Evolutionary conservation across 1,139 yeast genomes (phyloP).

Genomic region (Meyerozyma athensensis): DNA sequence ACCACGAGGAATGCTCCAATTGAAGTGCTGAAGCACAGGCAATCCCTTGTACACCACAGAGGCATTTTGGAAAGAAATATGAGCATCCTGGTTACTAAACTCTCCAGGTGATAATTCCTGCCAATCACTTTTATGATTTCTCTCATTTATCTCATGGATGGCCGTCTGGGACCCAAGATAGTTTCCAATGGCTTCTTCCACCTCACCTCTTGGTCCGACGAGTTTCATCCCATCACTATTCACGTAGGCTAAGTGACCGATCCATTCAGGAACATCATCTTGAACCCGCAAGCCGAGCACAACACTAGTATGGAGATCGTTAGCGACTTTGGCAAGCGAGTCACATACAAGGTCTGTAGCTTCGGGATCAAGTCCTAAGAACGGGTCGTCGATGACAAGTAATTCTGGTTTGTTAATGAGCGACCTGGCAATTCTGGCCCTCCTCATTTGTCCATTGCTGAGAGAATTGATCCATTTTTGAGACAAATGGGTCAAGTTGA

Average conservation of each 20-base stretch:
- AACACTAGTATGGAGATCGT: conserved; percentile 29
- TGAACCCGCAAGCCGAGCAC: conserved; percentile 74
- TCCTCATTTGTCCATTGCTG: conserved; percentile 88
- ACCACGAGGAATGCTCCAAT: conserved; percentile 66
- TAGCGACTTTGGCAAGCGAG: conserved; percentile 24
- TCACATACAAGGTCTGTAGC: conserved; percentile 60
- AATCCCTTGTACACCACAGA: conserved; percentile 63
- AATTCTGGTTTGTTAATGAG: conserved; percentile 61
- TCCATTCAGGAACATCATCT: conserved; percentile 76
- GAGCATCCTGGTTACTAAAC: conserved; percentile 17
- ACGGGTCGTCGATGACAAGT: conserved; percentile 83
- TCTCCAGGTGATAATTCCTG: neutral
- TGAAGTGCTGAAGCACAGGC: conserved; percentile 53
- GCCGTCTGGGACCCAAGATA: conserved; percentile 2
- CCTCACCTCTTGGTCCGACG: conserved; percentile 41
- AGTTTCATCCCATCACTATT: conserved; percentile 46
- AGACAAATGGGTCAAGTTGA: conserved; percentile 54
- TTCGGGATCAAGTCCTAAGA: conserved; percentile 79
- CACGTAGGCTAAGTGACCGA: conserved; percentile 63
- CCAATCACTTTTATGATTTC: conserved; percentile 2
- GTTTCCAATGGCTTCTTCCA: conserved; percentile 3
- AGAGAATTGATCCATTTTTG: conserved; percentile 80
- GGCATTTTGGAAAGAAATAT: conserved; percentile 59
- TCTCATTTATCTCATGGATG: conserved; percentile 4
- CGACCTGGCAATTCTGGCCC: conserved; percentile 81